Conservation (phyloP, 108 stramenopile species). For the Pseudonitzschia delicatissima region DNA sequence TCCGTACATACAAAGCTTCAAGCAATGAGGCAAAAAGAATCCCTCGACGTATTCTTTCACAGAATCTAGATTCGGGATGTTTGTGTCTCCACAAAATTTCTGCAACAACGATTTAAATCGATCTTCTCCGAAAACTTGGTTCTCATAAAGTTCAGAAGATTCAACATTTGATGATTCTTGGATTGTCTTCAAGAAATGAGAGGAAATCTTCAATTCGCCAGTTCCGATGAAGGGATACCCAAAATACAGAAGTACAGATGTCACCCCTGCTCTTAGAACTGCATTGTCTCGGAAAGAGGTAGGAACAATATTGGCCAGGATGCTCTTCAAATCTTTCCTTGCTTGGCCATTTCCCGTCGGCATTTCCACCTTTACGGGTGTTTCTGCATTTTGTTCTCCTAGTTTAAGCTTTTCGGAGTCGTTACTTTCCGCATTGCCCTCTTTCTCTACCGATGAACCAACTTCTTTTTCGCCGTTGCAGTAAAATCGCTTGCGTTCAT, state of each 20-base stretch:
- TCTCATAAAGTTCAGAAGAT: conserved; percentile 14
- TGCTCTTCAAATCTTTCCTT: neutral
- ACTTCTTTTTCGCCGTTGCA: neutral
- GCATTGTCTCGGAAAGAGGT: conserved; percentile 40
- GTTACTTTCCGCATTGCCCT: neutral
- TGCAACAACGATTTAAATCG: conserved; percentile 21
- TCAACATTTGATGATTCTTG: conserved; percentile 15
- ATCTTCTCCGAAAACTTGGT: conserved; percentile 4
- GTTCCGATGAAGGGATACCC: conserved; percentile 41
- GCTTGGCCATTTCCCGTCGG: neutral
- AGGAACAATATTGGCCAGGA: conserved; percentile 13
- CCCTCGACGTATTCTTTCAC: conserved; percentile 49
- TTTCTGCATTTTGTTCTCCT: conserved; percentile 2
- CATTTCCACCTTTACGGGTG: neutral
- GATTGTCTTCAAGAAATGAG: conserved; percentile 11
- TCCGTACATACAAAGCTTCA: conserved; percentile 60
- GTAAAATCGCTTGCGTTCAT: conserved; percentile 8
- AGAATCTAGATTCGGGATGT: conserved; percentile 13
- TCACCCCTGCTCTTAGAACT: conserved; percentile 54
- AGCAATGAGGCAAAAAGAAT: conserved; percentile 73
- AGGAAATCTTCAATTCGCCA: neutral
- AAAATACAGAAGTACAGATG: conserved; percentile 45
- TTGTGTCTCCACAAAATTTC: conserved; percentile 2
- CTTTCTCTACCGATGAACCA: neutral
- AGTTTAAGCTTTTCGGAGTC: neutral